A percentile compares a stretch with the other conserved stretches of the same genome.
phyloP scores from a whole-genome alignment of 192 early-diverging fungal genomes.

The Cetraspora pellucida region DNA sequence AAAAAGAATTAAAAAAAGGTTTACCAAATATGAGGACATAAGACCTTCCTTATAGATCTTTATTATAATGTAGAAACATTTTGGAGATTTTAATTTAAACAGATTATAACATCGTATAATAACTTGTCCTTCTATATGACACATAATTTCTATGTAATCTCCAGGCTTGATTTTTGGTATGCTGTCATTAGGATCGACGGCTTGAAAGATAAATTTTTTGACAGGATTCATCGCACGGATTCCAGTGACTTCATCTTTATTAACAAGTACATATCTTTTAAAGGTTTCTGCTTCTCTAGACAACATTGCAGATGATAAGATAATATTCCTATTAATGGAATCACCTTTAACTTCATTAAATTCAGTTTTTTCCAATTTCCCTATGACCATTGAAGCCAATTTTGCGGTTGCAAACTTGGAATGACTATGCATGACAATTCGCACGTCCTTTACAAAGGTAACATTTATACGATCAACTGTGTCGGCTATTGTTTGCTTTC shows the following conservation, averaged over 20 bases:
- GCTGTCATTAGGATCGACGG: neutral
- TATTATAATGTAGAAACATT: slow-evolving; percentile 28
- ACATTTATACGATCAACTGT: neutral
- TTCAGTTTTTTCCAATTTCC: no score
- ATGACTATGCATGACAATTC: slow-evolving; percentile 21
- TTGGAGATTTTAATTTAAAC: neutral
- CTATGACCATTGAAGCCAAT: slow-evolving; percentile 14
- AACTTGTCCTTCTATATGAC: slow-evolving; percentile 25
- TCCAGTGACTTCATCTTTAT: slow-evolving; percentile 2
- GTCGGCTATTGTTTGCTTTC: neutral
- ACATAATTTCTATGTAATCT: slow-evolving; percentile 30
- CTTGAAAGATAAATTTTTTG: slow-evolving; percentile 24
- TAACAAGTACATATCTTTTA: slow-evolving; percentile 25
- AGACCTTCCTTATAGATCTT: slow-evolving; percentile 34
- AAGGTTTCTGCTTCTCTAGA: neutral
- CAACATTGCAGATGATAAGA: neutral
- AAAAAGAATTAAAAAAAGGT: neutral
- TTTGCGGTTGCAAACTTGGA: slow-evolving; percentile 15
- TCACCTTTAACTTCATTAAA: neutral
- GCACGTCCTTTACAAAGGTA: neutral
- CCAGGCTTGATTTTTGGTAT: slow-evolving; percentile 31
- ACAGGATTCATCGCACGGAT: neutral
- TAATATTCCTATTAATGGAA: neutral
- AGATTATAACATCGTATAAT: slow-evolving; percentile 25
- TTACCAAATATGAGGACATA: slow-evolving; percentile 18